Evolutionary conservation across 768 basidiomycete genomes (phyloP).

Genomic region (Exidia glandulosa): DNA sequence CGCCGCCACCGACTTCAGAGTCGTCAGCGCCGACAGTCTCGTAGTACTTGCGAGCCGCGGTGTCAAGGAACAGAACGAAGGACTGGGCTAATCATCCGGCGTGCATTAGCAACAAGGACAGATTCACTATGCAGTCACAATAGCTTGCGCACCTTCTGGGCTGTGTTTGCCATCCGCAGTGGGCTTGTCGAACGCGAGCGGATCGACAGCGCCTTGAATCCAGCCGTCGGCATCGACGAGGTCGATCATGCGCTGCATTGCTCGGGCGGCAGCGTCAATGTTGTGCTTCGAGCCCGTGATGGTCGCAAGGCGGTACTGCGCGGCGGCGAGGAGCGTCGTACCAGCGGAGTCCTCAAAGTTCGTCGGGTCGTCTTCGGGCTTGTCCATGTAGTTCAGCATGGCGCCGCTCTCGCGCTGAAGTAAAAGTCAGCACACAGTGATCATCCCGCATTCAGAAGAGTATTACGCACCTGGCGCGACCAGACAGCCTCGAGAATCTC

Average conservation of each 20-base stretch:
- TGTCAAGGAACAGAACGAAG: neutral
- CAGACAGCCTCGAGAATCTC: slow-evolving; percentile 22
- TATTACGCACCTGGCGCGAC: neutral
- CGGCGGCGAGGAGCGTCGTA: slow-evolving; percentile 2
- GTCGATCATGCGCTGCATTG: neutral
- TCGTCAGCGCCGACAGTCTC: too few relatives aligned
- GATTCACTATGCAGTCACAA: neutral
- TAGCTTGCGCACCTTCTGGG: neutral
- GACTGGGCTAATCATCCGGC: neutral
- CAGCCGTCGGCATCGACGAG: slow-evolving; percentile 1
- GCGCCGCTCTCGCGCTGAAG: neutral
- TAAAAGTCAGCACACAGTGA: neutral
- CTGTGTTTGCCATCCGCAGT: neutral
- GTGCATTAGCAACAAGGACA: neutral
- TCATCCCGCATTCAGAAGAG: neutral
- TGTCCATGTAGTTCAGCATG: neutral
- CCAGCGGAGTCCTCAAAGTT: slow-evolving; percentile 2
- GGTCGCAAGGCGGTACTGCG: neutral
- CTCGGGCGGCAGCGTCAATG: neutral
- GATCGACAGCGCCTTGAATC: slow-evolving; percentile 1
- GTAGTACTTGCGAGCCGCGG: neutral
- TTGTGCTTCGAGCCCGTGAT: neutral
- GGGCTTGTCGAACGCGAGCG: neutral
- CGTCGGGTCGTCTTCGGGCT: too few relatives aligned
- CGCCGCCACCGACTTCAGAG: too few relatives aligned